Base-by-base conservation (phyloP, 2,329 filamentous ascomycete species). In the Podosphaera fusca region DNA sequence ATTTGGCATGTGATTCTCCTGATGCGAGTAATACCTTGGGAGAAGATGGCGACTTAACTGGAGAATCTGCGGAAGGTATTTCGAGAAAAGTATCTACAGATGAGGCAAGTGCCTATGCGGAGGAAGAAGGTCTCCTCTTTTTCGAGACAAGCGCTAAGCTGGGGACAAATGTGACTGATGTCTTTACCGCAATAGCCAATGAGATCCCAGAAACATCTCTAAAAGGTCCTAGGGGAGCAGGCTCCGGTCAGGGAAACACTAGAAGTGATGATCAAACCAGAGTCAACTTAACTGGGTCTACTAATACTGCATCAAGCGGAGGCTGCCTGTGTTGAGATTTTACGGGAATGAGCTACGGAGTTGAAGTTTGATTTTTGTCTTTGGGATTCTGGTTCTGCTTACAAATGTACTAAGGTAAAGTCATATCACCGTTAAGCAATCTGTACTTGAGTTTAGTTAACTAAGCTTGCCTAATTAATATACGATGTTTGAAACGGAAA, bases 111-210 rank as follows among this genome's bases (percentile, higher is more conserved):
- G 75, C 81, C 57, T 98, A 96, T 70, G 92, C 92, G 6, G 89
- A 96, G 63, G 90, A 96, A 70, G 92, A 98, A 71, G 81, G 83
- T 57, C 73, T 98, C 62, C 71, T 98, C 62, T 98, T 98, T 74
- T 96, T 95, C 69, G 92, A 98, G 75, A 98, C 92, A 14, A 94
- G 87, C 69, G 92, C 92, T 53, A 98, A 98, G 81, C 92, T 87
- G 3, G 92, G 92, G 33, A 79, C 85, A 67, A 95, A 95, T 69
- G 92, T 98, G 45, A 81, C 84, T 56, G 90, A 95, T 65, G 92
- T 98, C 36, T 98, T 98, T 68, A 95, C 89, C 51, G 92, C 92
- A 36, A 98, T 98, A 68, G 92, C 92, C 59, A 96, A 96, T 68
- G 88, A 89, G 46, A 98, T 98, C 65, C 92, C 92, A 1, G 92